Evolutionary conservation across 352 stramenopile species (phyloP).

Genomic region (Pythium monospermum): DNA sequence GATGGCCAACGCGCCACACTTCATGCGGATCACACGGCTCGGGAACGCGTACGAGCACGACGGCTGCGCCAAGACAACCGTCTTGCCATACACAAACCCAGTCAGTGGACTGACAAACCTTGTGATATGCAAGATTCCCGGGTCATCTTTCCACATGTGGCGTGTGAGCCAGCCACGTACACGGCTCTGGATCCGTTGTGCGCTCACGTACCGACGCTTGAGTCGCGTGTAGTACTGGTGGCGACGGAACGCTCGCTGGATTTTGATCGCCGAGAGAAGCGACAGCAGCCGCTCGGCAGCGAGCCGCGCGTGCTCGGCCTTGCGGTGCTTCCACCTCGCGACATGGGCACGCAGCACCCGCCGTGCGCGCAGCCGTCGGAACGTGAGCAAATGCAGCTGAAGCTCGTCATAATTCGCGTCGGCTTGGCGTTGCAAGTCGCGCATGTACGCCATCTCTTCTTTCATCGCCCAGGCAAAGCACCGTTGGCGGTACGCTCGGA

Average conservation of each 20-base stretch:
- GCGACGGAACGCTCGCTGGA: constrained; percentile 57
- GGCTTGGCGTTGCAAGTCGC: constrained; percentile 33
- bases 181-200: constrained; percentile 45
- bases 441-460: constrained; percentile 59
- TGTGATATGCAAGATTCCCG: constrained; percentile 32
- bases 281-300: constrained; percentile 34
- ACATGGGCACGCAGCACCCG: constrained; percentile 45
- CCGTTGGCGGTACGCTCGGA: constrained; percentile 45
- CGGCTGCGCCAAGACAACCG: constrained; percentile 31
- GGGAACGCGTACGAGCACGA: constrained; percentile 52
- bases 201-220: constrained; percentile 43
- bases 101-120: constrained; percentile 34
- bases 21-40: constrained; percentile 38
- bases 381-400: constrained; percentile 37
- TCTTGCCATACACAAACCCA: constrained; percentile 48
- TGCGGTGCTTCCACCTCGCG: constrained; percentile 30
- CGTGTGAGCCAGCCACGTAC: constrained; percentile 65
- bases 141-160: constrained; percentile 58
- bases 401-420: constrained; percentile 40
- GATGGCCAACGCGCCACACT: constrained; percentile 27
- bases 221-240: constrained; percentile 37
- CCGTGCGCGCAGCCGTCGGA: constrained; percentile 43
- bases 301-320: constrained; percentile 25
- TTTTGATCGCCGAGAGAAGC: constrained; percentile 45
- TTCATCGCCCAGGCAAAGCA: constrained; percentile 42